Evolutionary conservation across 108 stramenopile genomes (phyloP).

Genomic region (Nitzschia sp.): DNA sequence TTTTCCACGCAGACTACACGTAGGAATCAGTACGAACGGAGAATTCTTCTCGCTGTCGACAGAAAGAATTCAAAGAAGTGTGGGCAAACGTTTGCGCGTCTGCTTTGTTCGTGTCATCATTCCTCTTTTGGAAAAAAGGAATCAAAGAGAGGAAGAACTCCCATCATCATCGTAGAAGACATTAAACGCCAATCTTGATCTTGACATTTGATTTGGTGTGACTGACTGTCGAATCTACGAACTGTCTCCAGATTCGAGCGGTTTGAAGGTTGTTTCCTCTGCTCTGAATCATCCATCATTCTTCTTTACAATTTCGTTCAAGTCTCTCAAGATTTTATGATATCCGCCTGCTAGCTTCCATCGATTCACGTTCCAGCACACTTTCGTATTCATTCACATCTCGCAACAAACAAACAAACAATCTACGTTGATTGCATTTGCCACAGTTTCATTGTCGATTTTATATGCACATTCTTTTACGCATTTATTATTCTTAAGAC

Average conservation of each 20-base stretch:
- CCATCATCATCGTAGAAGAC: not conserved
- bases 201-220: not conserved
- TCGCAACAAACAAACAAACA: too few relatives aligned
- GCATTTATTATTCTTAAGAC: too few relatives aligned
- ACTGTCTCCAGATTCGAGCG: not conserved
- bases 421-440: too few relatives aligned
- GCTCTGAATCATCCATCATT: not conserved
- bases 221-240: not conserved
- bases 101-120: constrained; percentile 21
- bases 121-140: not conserved
- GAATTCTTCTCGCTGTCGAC: constrained; percentile 14
- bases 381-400: too few relatives aligned
- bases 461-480: too few relatives aligned
- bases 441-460: too few relatives aligned
- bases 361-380: too few relatives aligned
- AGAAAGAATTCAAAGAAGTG: constrained; percentile 16
- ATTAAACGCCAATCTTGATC: not conserved
- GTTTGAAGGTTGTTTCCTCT: not conserved
- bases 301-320: not conserved
- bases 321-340: not conserved
- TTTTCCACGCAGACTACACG: constrained; percentile 2
- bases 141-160: not conserved
- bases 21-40: constrained; percentile 19
- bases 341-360: not conserved
- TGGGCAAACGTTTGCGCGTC: constrained; percentile 7